Evolutionary conservation across 352 stramenopile genomes (phyloP).

Genomic region (Pseudoperonospora humuli): DNA sequence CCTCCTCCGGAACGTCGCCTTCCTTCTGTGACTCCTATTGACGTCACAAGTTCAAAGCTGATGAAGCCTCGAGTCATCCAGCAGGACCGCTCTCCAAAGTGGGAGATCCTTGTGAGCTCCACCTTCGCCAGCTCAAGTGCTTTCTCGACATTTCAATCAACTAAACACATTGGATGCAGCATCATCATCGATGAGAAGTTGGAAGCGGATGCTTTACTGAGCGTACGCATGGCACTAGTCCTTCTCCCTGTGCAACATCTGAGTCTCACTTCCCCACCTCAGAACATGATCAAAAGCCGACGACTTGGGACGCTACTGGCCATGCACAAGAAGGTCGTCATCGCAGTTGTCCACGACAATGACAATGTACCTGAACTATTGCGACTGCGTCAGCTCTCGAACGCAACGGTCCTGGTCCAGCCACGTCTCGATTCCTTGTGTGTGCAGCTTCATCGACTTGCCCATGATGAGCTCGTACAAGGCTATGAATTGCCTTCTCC

Average conservation of each 20-base stretch:
- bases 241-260: constrained; percentile 22
- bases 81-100: constrained; percentile 5
- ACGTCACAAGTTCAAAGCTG: constrained; percentile 9
- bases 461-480: constrained; percentile 24
- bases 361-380: constrained; percentile 6
- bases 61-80: background rate
- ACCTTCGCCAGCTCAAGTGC: constrained; percentile 19
- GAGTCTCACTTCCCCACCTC: constrained; percentile 4
- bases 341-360: constrained; percentile 28
- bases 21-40: constrained; percentile 3
- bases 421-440: constrained; percentile 10
- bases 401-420: constrained; percentile 19
- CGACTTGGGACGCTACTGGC: constrained; percentile 21
- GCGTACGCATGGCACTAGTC: constrained; percentile 26
- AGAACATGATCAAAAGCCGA: constrained; percentile 24
- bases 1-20: background rate
- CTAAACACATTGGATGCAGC: constrained; percentile 6
- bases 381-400: constrained; percentile 25
- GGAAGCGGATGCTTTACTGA: constrained; percentile 43
- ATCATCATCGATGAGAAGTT: constrained; percentile 36
- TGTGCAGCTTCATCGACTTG: constrained; percentile 20
- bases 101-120: constrained; percentile 26
- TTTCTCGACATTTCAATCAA: constrained; percentile 19
- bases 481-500: constrained; percentile 32
- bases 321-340: constrained; percentile 52